These are phyloP conservation scores for Neocucurbitaria cava DNA, from an alignment of 2,329 filamentous ascomycete species.

Conservation along the genomic window DNA sequence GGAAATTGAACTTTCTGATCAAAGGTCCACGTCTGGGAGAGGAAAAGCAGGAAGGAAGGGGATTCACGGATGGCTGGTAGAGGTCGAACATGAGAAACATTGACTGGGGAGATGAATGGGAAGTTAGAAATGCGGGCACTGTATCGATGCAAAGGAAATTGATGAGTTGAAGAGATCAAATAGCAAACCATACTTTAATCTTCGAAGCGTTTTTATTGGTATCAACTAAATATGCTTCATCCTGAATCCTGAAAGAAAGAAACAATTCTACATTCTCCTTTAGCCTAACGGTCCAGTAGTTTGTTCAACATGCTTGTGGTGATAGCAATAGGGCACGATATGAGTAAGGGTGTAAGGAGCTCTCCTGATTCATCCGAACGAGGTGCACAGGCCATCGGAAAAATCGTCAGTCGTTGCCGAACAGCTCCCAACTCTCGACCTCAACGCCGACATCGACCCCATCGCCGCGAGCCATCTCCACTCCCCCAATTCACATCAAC, in stretches of 20 bases:
- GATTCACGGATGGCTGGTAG: slow-evolving; percentile 7
- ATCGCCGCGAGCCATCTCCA: slow-evolving; percentile 22
- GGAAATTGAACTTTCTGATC: slow-evolving; percentile 54
- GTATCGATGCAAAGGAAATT: background rate
- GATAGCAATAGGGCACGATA: background rate
- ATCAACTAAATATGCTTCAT: background rate
- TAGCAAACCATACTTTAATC: background rate
- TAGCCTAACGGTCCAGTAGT: too few species aligned
- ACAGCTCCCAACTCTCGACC: slow-evolving; percentile 16
- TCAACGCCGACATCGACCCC: slow-evolving; percentile 21
- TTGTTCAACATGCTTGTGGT: background rate
- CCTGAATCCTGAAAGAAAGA: background rate
- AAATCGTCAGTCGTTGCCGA: slow-evolving; percentile 25
- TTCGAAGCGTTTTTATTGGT: background rate
- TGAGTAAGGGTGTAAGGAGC: background rate
- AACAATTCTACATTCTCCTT: too few species aligned
- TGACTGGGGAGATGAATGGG: background rate
- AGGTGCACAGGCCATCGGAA: slow-evolving; percentile 22
- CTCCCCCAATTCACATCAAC: slow-evolving; percentile 33
- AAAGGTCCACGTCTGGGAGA: slow-evolving; percentile 26
- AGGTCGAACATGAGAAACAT: background rate
- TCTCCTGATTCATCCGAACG: slow-evolving; percentile 20
- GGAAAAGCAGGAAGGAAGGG: slow-evolving; percentile 11
- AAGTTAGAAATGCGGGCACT: background rate
- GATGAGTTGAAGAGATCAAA: background rate